Conservation (phyloP, 306 rosid genomes). For the Vigna trinervia region DNA sequence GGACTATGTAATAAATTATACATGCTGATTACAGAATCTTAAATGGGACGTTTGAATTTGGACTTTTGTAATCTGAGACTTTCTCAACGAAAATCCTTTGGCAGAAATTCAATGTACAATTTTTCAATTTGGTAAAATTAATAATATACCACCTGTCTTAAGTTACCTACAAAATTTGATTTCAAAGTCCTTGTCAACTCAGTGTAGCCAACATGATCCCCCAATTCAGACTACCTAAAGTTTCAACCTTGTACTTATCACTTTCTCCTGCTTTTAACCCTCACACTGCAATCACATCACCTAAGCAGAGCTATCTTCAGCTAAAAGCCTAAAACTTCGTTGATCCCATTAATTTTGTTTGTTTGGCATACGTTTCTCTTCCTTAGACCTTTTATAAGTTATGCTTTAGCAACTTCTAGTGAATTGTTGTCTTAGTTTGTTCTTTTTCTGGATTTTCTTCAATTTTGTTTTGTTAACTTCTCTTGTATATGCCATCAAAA, state of each 20-base stretch:
- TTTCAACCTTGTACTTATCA: no score
- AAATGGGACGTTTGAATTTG: slow-evolving; percentile 2
- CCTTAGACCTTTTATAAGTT: neutral
- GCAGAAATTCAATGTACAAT: slow-evolving; percentile 3
- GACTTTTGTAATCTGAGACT: neutral
- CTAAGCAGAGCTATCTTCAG: no score
- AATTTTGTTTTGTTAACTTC: slow-evolving; percentile 3
- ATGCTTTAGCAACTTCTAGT: neutral
- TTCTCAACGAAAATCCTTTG: slow-evolving; percentile 7
- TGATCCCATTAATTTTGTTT: neutral
- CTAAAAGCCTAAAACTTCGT: no score
- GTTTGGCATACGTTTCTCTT: neutral
- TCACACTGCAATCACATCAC: no score
- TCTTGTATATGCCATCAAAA: slow-evolving; percentile 24
- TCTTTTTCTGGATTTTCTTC: slow-evolving; percentile 18
- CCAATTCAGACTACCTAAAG: no score
- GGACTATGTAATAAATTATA: neutral
- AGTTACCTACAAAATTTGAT: no score
- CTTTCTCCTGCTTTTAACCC: no score
- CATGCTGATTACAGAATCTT: slow-evolving; percentile 28
- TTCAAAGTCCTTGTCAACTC: no score
- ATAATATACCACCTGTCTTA: no score
- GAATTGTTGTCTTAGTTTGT: slow-evolving; percentile 20
- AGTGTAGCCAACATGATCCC: no score
- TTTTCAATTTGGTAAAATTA: neutral